Evolutionary conservation across 441 rosid species (phyloP), one percentile per base, ranked within the genome.

Genomic region (Syzygium malaccense): DNA sequence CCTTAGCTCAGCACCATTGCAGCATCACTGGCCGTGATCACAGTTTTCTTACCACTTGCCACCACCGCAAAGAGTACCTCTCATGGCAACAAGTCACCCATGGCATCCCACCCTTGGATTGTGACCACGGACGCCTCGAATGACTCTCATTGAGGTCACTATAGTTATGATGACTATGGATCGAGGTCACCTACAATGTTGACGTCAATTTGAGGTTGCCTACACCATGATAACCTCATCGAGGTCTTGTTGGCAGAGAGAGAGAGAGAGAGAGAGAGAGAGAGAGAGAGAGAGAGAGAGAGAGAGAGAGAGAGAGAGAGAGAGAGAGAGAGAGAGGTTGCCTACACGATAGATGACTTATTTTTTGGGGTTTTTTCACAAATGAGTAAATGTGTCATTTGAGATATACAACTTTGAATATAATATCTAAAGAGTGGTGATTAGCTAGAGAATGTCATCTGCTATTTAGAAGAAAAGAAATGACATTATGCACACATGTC

Each of bases 261-360:
- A 28, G 66, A 28, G 66, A 28, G 64, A 57, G 64, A n/a, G 10
- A 12, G 32, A 15, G 0, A 1, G 66, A 58, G 30, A 57, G 62
- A 58, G 62, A 58, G 64, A 11, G 15, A 26, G 64, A 26, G 66
- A 13, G 60, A n/a, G n/a, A 9, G 66, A n/a, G 68, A 58, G 66
- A 28, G 66, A 28, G 66, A 28, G 64, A 9, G 66, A n/a, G 68
- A 58, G 66, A 28, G 66, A 28, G 66, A 28, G 64, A n/a, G n/a
- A n/a, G n/a, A n/a, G n/a, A n/a, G n/a, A n/a, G n/a, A 0, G 0
- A 3, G 32, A 0, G 30, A 8, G 45, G 48, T 45, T 45, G 48
- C 48, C 48, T 45, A 71, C 23, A 71, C 8, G 9, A 3, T 20
- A 37, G 17, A 71, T 71, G 83, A 11, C 9, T 71, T 37, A 37